Conservation (phyloP, 805 yeast species). For the Pichia rugopelliculosa region DNA sequence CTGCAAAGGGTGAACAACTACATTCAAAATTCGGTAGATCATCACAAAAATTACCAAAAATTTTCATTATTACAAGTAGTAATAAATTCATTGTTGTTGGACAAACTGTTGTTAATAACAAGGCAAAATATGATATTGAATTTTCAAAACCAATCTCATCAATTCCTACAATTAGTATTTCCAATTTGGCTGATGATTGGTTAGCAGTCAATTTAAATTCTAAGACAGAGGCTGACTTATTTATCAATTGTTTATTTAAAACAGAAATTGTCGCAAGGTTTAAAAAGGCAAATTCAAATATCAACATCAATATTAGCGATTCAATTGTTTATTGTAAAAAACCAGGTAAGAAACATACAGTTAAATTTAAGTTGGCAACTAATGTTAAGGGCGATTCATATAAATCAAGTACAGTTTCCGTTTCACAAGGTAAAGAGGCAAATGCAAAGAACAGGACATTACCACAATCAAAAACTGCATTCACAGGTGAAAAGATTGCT, state of each 20-base stretch:
- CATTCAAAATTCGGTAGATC: slow-evolving; percentile 90
- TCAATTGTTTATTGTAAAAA: slow-evolving; percentile 82
- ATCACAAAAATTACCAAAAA: slow-evolving; percentile 66
- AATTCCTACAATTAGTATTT: slow-evolving; percentile 58
- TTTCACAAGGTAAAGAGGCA: slow-evolving; percentile 71
- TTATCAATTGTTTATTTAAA: slow-evolving; percentile 75
- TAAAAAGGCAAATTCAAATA: slow-evolving; percentile 49
- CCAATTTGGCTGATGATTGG: slow-evolving; percentile 89
- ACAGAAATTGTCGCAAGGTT: slow-evolving; percentile 80
- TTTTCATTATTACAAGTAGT: slow-evolving; percentile 59
- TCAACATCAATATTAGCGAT: slow-evolving; percentile 60
- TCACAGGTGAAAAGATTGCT: slow-evolving; percentile 21
- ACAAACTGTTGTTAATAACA: slow-evolving; percentile 55
- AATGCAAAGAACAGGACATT: slow-evolving; percentile 61
- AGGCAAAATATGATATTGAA: slow-evolving; percentile 54
- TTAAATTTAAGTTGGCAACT: slow-evolving; percentile 61
- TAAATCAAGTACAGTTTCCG: slow-evolving; percentile 83
- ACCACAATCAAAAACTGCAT: slow-evolving; percentile 50
- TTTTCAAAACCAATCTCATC: slow-evolving; percentile 49
- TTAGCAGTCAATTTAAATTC: slow-evolving; percentile 58
- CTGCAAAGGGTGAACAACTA: slow-evolving; percentile 73
- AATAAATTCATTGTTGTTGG: slow-evolving; percentile 61
- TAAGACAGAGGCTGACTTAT: slow-evolving; percentile 62
- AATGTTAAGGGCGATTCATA: slow-evolving; percentile 53
- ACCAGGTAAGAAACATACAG: slow-evolving; percentile 69